Evolutionary conservation across 1,284 basidiomycete genomes (phyloP).

Genomic region (Cerioporus squamosus): DNA sequence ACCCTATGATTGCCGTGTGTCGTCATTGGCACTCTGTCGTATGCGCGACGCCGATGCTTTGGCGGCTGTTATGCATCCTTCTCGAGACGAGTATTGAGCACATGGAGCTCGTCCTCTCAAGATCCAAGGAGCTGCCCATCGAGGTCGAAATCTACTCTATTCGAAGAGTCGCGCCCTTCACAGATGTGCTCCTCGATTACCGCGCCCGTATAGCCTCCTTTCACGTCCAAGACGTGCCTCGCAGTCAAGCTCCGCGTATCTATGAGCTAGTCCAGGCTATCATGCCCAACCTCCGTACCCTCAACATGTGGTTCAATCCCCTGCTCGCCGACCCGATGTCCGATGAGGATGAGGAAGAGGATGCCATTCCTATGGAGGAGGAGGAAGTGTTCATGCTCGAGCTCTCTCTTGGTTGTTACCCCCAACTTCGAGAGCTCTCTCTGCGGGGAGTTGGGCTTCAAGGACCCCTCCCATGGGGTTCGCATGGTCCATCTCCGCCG

Average conservation of each 20-base stretch:
- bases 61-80: background rate
- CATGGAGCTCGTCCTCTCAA: background rate
- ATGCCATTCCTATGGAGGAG: too few species aligned
- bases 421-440: background rate
- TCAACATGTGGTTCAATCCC: background rate
- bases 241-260: too few species aligned
- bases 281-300: background rate
- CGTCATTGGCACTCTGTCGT: background rate
- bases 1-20: background rate
- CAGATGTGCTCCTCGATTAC: background rate
- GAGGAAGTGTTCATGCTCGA: background rate
- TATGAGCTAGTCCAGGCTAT: background rate
- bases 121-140: background rate
- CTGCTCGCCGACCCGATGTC: too few species aligned
- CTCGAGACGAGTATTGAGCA: background rate
- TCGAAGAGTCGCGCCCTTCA: too few species aligned
- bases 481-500: background rate
- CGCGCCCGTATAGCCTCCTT: too few species aligned
- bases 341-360: too few species aligned
- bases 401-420: background rate
- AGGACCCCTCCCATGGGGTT: too few species aligned
- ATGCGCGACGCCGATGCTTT: background rate
- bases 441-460: background rate
- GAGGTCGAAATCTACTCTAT: background rate
- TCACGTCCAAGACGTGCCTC: background rate